phyloP scores from a whole-genome alignment of 2,329 filamentous ascomycete species.

The Talaromyces rugulosus region DNA sequence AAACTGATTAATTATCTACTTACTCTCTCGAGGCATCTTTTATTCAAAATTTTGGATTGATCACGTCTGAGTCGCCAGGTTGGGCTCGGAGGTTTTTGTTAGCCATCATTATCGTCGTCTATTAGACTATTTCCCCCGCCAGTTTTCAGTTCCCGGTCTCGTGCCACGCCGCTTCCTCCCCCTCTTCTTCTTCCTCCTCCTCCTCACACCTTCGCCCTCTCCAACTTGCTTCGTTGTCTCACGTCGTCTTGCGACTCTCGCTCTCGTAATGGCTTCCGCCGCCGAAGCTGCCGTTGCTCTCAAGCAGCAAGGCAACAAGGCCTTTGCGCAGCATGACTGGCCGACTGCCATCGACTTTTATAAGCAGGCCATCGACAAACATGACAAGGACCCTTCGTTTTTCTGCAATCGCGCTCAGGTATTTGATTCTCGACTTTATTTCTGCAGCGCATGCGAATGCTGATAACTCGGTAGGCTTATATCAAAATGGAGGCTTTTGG shows the following conservation, averaged over 20 bases:
- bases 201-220: not conserved
- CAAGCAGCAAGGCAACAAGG: conserved; percentile 93
- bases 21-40: no score
- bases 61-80: not conserved
- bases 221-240: not conserved
- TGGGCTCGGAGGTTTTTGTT: not conserved
- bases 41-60: not conserved
- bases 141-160: conserved; percentile 1
- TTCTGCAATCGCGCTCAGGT: conserved; percentile 95
- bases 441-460: conserved; percentile 3
- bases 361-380: conserved; percentile 77
- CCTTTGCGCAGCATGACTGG: conserved; percentile 87
- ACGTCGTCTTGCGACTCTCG: not conserved
- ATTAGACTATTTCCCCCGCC: conserved; percentile 6
- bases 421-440: conserved; percentile 24
- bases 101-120: not conserved
- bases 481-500: conserved; percentile 96
- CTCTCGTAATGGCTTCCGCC: conserved; percentile 36
- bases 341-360: conserved; percentile 76
- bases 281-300: conserved; percentile 70
- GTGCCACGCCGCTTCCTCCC: conserved; percentile 1
- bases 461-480: conserved; percentile 60
- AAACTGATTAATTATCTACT: not conserved
- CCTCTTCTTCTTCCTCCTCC: conserved; percentile 3
- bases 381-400: conserved; percentile 81